These are phyloP conservation scores for Escallonia rubra DNA, from an alignment of 129 eudicot species.

Conservation along the genomic window DNA sequence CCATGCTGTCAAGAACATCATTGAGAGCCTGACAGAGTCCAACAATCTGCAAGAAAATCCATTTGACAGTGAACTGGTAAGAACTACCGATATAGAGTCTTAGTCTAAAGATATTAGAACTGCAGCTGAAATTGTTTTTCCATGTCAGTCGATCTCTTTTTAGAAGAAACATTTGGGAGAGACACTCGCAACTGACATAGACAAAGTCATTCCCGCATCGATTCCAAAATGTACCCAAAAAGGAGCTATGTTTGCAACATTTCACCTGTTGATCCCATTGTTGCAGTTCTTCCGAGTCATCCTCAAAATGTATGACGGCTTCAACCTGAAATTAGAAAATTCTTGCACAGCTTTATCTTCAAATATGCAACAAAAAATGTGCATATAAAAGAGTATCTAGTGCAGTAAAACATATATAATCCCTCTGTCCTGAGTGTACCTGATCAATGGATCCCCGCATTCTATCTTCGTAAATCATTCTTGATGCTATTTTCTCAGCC, in stretches of 20 bases:
- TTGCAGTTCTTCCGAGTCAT: constrained; percentile 91
- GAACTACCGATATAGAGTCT: too few relatives aligned
- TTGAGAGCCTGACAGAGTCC: constrained; percentile 96
- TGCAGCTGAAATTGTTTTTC: too few relatives aligned
- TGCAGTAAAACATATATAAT: too few relatives aligned
- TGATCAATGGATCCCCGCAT: constrained; percentile 99
- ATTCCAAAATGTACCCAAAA: too few relatives aligned
- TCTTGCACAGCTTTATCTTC: not conserved
- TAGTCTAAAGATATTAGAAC: too few relatives aligned
- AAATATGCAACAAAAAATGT: not conserved
- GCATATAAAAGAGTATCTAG: too few relatives aligned
- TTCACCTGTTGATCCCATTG: constrained; percentile 99
- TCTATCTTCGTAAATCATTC: constrained; percentile 94
- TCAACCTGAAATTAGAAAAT: constrained; percentile 63
- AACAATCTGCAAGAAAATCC: constrained; percentile 61
- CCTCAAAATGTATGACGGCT: constrained; percentile 96
- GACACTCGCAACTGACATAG: too few relatives aligned
- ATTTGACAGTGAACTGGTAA: not conserved
- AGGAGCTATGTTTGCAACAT: too few relatives aligned
- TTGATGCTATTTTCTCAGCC: constrained; percentile 99
- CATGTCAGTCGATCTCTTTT: too few relatives aligned
- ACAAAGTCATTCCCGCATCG: too few relatives aligned
- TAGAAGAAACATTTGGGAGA: too few relatives aligned
- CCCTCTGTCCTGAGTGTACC: constrained; percentile 27
- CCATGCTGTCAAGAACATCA: constrained; percentile 93